These are phyloP conservation scores for Penicillium ucsense DNA, from an alignment of 495 filamentous ascomycete species.

Conservation along the genomic window DNA sequence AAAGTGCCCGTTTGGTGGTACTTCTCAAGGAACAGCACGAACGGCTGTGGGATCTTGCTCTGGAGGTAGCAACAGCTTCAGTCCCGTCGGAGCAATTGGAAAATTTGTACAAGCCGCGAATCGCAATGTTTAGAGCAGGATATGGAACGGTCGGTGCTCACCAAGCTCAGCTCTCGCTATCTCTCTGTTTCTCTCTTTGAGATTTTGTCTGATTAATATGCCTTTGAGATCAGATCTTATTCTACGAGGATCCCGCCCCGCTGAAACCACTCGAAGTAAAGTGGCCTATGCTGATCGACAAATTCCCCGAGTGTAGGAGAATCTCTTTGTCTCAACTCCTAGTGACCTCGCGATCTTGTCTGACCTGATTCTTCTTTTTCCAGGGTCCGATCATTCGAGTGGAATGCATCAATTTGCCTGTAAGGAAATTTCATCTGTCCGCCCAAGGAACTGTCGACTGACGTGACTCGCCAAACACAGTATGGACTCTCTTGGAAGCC, in stretches of 20 bases:
- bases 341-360: too few relatives aligned
- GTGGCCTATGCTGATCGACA: slow-evolving; percentile 19
- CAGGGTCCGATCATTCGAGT: slow-evolving; percentile 47
- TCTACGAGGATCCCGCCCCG: slow-evolving; percentile 50
- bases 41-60: slow-evolving; percentile 21
- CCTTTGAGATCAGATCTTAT: slow-evolving; percentile 36
- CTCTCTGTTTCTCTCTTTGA: too few relatives aligned
- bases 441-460: too few relatives aligned
- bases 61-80: slow-evolving; percentile 31
- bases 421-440: not conserved
- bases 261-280: slow-evolving; percentile 43
- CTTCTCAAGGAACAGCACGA: slow-evolving; percentile 22
- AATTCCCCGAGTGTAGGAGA: slow-evolving; percentile 8
- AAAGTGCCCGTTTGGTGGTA: slow-evolving; percentile 20
- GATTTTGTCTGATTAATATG: too few relatives aligned
- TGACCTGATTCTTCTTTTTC: slow-evolving; percentile 1
- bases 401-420: slow-evolving; percentile 57
- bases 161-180: not conserved
- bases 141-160: slow-evolving; percentile 10
- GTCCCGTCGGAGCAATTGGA: slow-evolving; percentile 40
- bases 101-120: slow-evolving; percentile 14
- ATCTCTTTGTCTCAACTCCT: too few relatives aligned
- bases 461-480: slow-evolving; percentile 1
- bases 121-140: slow-evolving; percentile 5
- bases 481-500: slow-evolving; percentile 58